Base-by-base conservation (phyloP, 768 basidiomycete genomes). In the Candolleomyces eurysporus region DNA sequence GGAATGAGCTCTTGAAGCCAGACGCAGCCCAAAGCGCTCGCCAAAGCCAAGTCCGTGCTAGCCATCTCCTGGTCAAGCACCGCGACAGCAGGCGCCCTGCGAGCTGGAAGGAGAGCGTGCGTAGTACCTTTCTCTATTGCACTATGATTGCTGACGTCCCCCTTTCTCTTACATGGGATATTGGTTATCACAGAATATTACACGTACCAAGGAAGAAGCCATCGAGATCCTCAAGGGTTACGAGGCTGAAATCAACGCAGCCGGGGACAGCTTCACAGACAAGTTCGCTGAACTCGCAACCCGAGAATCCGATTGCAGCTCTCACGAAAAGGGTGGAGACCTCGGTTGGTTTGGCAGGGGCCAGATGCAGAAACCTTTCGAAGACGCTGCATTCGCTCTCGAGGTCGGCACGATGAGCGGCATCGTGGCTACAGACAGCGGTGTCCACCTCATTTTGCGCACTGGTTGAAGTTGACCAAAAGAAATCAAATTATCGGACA, bases 331-430 rank as follows among this genome's bases (percentile, higher is more conserved):
- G 64, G 82, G 81, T 3, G 97, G 97, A 0, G 96, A 99, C 73
- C 84, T 99, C 6, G 94, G 97, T 0, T 81, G 80, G 79, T 99
- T 99, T 69, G 84, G 82, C 0, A 85, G 75, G 17, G 91, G 89
- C 0, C 90, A 92, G 78, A 99, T 99, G 97, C 97, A 99, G 76
- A 94, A 92, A 76, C 89, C 94, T 40, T 99, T 99, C 69, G 96
- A 98, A 76, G 94, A 96, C 32, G 91, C 92, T 36, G 79, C 92
- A 11, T 96, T 83, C 73, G 83, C 76, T 2, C 79, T 95, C 64
- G 70, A 86, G 52, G 82, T 89, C 21, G 91, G 88, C 8, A 75
- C 91, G 75, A 88, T 95, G 70, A 93, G 91, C 73, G 89, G 86
- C 31, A 77, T 94, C 50, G 84, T 98, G 69, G 85, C 84, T 67